These are phyloP conservation scores for Blastomyces parvus DNA, from an alignment of 2,329 filamentous ascomycete species.

Conservation along the genomic window DNA sequence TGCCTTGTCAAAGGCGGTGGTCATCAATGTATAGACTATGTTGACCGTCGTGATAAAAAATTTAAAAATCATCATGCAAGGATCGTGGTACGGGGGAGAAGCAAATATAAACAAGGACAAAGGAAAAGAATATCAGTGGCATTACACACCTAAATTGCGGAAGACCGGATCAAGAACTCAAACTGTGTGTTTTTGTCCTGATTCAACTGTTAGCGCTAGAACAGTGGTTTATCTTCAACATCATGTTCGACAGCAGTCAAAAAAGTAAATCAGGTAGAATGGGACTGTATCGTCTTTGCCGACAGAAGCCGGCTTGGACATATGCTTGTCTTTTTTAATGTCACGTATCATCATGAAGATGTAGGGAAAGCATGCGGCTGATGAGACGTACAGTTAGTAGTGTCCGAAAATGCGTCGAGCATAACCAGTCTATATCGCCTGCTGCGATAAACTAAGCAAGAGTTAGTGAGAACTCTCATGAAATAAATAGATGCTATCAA, in stretches of 20 bases:
- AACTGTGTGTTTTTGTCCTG: not conserved
- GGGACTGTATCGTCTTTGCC: constrained; percentile 46
- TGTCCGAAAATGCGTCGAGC: constrained; percentile 8
- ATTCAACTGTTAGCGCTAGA: not conserved
- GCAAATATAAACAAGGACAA: not conserved
- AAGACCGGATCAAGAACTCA: not conserved
- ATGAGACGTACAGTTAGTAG: constrained; percentile 21
- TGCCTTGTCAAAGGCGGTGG: constrained; percentile 66
- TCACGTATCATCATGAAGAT: constrained; percentile 70
- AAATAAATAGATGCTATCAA: not conserved
- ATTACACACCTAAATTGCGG: constrained; percentile 14
- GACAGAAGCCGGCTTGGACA: constrained; percentile 61
- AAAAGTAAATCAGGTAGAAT: constrained; percentile 35
- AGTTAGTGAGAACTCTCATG: not conserved
- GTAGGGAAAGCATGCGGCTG: constrained; percentile 18
- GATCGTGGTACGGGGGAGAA: not conserved
- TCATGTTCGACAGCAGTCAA: not conserved
- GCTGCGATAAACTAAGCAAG: constrained; percentile 4
- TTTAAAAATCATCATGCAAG: constrained; percentile 55
- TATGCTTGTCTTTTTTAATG: constrained; percentile 88
- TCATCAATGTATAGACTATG: constrained; percentile 74
- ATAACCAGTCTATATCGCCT: constrained; percentile 7
- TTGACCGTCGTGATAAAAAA: constrained; percentile 75
- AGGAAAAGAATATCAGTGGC: constrained; percentile 9
- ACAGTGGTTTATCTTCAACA: not conserved